phyloP scores from a whole-genome alignment of 1,284 basidiomycete species.

The Phellinidium pouzarii region DNA sequence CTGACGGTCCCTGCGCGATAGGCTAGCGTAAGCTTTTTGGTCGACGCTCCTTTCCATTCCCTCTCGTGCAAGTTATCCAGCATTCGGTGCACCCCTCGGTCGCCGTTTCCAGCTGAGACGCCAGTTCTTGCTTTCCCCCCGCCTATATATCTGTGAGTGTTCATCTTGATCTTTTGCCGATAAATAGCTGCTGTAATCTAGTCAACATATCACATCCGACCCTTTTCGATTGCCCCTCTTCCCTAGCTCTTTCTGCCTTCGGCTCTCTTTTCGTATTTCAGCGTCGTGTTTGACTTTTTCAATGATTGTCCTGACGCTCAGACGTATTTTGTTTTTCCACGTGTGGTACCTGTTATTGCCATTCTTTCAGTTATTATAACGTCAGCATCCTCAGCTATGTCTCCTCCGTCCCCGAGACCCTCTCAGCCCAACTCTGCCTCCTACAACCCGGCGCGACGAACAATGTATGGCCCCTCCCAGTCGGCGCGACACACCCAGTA shows the following conservation, averaged over 20 bases:
- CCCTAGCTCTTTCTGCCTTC: constrained; percentile 5
- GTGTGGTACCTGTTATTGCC: constrained; percentile 15
- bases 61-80: no score
- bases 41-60: background rate
- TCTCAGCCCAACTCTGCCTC: constrained; percentile 2
- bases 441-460: constrained; percentile 5
- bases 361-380: constrained; percentile 10
- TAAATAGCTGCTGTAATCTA: constrained; percentile 6
- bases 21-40: background rate
- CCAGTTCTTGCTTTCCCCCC: no score
- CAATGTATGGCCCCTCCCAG: constrained; percentile 12
- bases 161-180: constrained; percentile 8
- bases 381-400: constrained; percentile 10
- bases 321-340: constrained; percentile 8
- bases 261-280: constrained; percentile 4
- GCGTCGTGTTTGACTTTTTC: constrained; percentile 3
- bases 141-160: constrained; percentile 10
- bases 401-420: constrained; percentile 10
- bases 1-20: constrained; percentile 13
- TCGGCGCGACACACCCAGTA: constrained; percentile 15
- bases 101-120: no score
- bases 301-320: constrained; percentile 2
- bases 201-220: constrained; percentile 6
- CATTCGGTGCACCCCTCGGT: no score
- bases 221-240: background rate